Evolutionary conservation across 2,329 filamentous ascomycete species (phyloP), one percentile per base, ranked within the genome.

Genomic region (Arachnopeziza araneosa): DNA sequence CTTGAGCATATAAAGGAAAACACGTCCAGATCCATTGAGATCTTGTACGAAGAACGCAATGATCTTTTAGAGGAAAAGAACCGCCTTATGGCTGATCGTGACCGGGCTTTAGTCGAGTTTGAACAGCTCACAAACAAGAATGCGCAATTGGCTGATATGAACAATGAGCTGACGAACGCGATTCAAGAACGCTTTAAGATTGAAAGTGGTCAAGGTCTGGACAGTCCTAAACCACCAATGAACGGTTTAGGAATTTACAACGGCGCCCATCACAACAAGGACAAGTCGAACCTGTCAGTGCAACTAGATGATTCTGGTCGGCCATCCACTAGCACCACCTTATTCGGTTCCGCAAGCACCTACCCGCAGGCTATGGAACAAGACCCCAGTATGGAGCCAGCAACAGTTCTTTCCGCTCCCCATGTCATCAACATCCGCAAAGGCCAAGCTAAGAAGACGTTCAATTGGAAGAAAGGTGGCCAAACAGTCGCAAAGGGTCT

Each of bases 381-480:
- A 59, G 71, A 73, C 50, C 62, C 68, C 36, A 66, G 61, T 44
- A 67, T 71, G 62, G 70, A 72, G 26, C 64, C 70, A 30, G 68
- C 68, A 21, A 71, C 70, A 2, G 69, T 73, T 4, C 60, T 73
- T 8, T 69, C 62, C 68, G 80, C 86, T 26, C 93, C 95, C n/a
- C 95, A 96, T 62, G 90, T 98, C 36, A 90, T 98, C 62, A 96
- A 95, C 69, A 96, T 98, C 64, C 87, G 92, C 69, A 98, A 97
- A 77, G 92, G 90, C 30, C 92, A 96, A 72, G 71, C 70, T 8
- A 59, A 59, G 57, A 96, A 92, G 78, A 98, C 97, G 74, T 97
- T 97, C 77, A 96, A 96, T 77, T 98, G 95, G 93, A 96, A 97
- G 82, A 96, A 96, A 79, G 92, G 92, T 49, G 91, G 91, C 49